phyloP scores from a whole-genome alignment of 768 basidiomycete species.

The Naganishia onofrii region DNA sequence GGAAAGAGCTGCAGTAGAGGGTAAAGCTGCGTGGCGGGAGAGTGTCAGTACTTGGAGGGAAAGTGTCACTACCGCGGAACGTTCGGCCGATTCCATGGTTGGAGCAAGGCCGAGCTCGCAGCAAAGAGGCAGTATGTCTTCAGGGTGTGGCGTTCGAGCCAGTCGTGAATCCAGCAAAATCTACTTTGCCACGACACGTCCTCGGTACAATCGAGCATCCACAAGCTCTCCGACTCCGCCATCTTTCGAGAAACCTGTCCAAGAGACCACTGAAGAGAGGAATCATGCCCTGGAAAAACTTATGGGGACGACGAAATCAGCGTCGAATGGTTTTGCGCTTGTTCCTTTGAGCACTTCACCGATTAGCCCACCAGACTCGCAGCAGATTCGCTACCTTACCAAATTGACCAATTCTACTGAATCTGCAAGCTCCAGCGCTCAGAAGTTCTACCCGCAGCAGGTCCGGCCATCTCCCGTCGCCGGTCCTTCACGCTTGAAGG shows the following conservation, averaged over 20 bases:
- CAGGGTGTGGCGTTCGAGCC: background rate
- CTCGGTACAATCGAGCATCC: background rate
- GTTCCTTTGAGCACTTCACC: background rate
- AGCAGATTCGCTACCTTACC: background rate
- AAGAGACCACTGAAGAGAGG: background rate
- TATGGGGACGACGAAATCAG: background rate
- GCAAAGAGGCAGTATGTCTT: background rate
- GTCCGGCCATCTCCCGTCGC: too few relatives aligned
- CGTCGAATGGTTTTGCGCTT: background rate
- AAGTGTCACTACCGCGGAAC: background rate
- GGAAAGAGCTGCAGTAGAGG: conserved; percentile 23
- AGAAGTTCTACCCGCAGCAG: too few relatives aligned
- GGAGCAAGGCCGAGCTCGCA: background rate
- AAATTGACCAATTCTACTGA: background rate
- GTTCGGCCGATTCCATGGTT: background rate
- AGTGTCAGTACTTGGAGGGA: conserved; percentile 2
- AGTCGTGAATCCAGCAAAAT: background rate
- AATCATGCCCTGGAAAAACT: background rate
- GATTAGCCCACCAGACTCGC: background rate
- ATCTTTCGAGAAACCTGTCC: background rate
- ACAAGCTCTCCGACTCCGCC: background rate
- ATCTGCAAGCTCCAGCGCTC: too few relatives aligned
- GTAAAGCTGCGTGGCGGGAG: conserved; percentile 27
- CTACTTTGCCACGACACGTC: background rate
- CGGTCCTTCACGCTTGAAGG: background rate